Evolutionary conservation across 768 basidiomycete genomes (phyloP).

Genomic region (Naganishia vaughanmartiniae): DNA sequence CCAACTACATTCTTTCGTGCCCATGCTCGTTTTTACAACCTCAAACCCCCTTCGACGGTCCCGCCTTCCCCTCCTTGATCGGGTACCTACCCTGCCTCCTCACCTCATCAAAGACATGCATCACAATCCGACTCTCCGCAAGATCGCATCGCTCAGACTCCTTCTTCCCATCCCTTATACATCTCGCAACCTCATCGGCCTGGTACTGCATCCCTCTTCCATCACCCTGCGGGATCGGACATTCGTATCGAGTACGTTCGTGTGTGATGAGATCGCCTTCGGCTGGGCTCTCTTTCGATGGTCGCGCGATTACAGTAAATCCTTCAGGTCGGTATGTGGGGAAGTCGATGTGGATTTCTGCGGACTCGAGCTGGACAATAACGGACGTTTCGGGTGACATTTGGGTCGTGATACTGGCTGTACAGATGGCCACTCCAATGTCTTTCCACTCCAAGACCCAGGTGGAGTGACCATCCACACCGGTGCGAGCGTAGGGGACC

Average conservation of each 20-base stretch:
- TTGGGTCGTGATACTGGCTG: conserved; percentile 36
- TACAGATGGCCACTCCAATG: conserved; percentile 57
- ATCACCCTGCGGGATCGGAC: conserved; percentile 36
- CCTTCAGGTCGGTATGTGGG: conserved; percentile 68
- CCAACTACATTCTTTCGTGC: not conserved
- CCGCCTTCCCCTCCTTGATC: conserved; percentile 51
- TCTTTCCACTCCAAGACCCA: conserved; percentile 71
- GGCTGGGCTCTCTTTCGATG: conserved; percentile 54
- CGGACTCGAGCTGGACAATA: conserved; percentile 71
- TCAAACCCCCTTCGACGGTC: conserved; percentile 8
- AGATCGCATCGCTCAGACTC: conserved; percentile 75
- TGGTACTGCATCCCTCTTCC: conserved; percentile 79
- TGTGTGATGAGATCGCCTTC: not conserved
- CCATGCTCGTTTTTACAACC: too few species aligned
- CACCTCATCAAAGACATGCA: conserved; percentile 83
- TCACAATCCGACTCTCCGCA: conserved; percentile 73
- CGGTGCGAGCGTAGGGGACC: conserved; percentile 71
- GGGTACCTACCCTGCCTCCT: conserved; percentile 63
- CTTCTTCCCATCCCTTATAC: conserved; percentile 67
- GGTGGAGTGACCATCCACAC: conserved; percentile 73
- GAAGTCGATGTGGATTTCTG: conserved; percentile 62
- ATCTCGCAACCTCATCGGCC: conserved; percentile 82
- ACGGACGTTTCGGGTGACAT: conserved; percentile 36
- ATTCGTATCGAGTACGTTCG: conserved; percentile 57
- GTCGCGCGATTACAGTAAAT: conserved; percentile 64